Evolutionary conservation across 306 rosid genomes (phyloP), one percentile per base, ranked within the genome.

Genomic region (Trifolium dubium): DNA sequence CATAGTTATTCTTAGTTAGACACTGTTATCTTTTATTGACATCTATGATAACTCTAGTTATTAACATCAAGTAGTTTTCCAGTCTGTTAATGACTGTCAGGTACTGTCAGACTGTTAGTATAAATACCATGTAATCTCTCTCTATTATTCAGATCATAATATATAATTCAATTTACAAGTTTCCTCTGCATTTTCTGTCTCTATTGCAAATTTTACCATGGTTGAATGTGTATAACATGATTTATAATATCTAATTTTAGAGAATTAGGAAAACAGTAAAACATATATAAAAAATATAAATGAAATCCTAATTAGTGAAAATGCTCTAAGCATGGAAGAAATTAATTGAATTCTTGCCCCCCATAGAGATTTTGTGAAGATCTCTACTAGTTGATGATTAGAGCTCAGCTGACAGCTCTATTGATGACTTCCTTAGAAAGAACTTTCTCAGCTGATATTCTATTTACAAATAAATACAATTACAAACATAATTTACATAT

Each of bases 231-330:
- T 34, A 32, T 69, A 31, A 69, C 31, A 10, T 47, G 50, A 19
- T 51, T 34, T 69, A 51, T 3, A 2, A 35, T 18, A 19, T 10
- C 28, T 31, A 55, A 55, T 55, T 30, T 76, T 39, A 15, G 32
- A 30, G 12, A 75, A 30, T 66, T 43, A 43, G 41, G 59, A 66
- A 64, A 75, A 28, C n/a, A 6, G 44, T 35, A 10, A 64, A 23
- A 23, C 39, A 2, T 10, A 37, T 47, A 39, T 53, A 0, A 17
- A 39, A 34, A 73, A 40, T 28, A 51, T 17, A 37, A 51, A 39
- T 54, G 34, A 28, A 28, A 65, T 54, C 43, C 41, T 31, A 47
- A 47, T 54, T 23, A 23, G 1, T 23, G 23, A 23, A 23, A 60
- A 32, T 14, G 66, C 66, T 61, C 41, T 34, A 61, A 61, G 66